Base-by-base conservation (phyloP, 768 basidiomycete genomes). In the Psilocybe sp. region DNA sequence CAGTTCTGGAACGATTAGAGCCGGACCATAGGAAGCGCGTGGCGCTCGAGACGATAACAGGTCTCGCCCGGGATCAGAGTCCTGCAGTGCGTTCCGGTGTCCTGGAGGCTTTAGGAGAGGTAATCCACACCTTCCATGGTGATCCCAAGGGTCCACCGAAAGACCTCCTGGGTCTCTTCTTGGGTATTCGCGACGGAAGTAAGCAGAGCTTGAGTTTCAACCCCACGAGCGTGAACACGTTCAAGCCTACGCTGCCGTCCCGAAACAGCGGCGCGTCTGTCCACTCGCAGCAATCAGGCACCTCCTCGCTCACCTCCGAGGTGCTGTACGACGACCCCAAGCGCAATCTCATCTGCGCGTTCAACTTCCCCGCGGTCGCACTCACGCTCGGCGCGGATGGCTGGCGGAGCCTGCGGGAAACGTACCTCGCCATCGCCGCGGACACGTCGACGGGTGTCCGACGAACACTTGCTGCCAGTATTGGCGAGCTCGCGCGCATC, bases 311-410 rank as follows among this genome's bases (percentile, higher is more conserved):
- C 55, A 13, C 58, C 64, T 1, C 39, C 75, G 52, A 75, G 78
- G 48, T 66, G 70, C 33, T 79, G 60, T 79, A 75, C 59, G 73
- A 77, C 35, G 87, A 92, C 62, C 80, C 84, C 3, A 79, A 85
- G 43, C 82, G 91, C 10, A 80, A 87, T 1, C 72, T 91, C 16
- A 82, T 91, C 38, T 89, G 87, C 63, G 89, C 89, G 5, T 93
- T 92, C 69, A 92, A 97, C 69, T 89, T 89, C 61, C 96, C 96
- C 18, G 95, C 93, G 5, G 89, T 98, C 7, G 82, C 85, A 3
- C 75, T 93, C 5, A 89, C 93, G 0, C 73, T 97, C 20, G 96
- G 96, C 4, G 69, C 71, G 11, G 67, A 69, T 1, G 79, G 89
- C 40, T 98, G 96, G 96, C 57, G 47, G 31, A 80, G 86, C 50